Base-by-base conservation (phyloP, 495 filamentous ascomycete species). In the Evernia prunastri region DNA sequence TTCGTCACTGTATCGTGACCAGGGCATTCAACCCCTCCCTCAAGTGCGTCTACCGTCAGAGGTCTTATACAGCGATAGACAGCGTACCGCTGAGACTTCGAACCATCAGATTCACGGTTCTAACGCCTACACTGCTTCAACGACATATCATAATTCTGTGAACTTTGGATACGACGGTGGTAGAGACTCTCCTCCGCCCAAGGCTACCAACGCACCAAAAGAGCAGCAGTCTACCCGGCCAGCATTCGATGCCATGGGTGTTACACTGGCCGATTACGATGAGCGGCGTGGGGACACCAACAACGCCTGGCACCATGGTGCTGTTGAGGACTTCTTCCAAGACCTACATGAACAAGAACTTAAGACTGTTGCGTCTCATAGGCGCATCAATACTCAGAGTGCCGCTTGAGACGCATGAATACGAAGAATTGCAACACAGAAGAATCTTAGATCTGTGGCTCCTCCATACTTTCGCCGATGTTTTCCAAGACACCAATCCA, bases 91-190 rank as follows among this genome's bases (percentile, higher is more conserved):
- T 43, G 53, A 31, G 27, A 17, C 27, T 31, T 25, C 61, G 17
- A 36, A 9, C 33, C 17, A 29, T 42, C 49, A 17, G 31, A 20
- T 31, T 20, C 9, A 43, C 9, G 37, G 20, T 40, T 13, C 47
- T 7, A 40, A 23, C 49, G 10, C 13, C 11, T 25, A 56, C 20
- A 54, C 23, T 33, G 23, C 20, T 4, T 42, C 49, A 40, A 39
- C 18, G 40, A 42, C 51, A 40, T 56, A 63, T 31, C 18, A 37
- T 17, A 35, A 43, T 29, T 31, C 53, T 6, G 53, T 63, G 39
- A 57, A 47, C 9, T 57, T 63, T 57, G 53, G 61, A 45, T 63
- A 56, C 31, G 61, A 63, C 18, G 61, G 61, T 42, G 61, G 61
- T 29, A 42, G 37, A 63, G 61, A 63, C 51, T 42, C 61, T 27